Conservation (phyloP, 768 basidiomycete species). For the Suillus occidentalis region DNA sequence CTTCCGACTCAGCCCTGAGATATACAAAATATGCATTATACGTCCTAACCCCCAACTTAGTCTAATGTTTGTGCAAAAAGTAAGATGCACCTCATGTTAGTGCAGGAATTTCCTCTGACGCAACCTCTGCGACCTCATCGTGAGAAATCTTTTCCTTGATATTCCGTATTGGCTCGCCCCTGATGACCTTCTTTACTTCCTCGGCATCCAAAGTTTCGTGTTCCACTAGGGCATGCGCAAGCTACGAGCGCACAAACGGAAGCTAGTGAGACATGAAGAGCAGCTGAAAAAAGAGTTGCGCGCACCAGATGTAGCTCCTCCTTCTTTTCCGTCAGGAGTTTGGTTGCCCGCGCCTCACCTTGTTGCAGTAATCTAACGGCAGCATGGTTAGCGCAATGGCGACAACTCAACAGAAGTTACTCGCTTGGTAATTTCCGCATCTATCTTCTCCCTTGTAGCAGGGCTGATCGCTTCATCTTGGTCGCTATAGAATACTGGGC, state of each 20-base stretch:
- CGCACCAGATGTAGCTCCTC: constrained; percentile 75
- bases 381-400: neutral
- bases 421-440: constrained; percentile 81
- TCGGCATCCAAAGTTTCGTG: constrained; percentile 89
- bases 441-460: constrained; percentile 79
- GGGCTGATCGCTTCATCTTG: constrained; percentile 71
- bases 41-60: constrained; percentile 12
- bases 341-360: constrained; percentile 65
- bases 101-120: constrained; percentile 10
- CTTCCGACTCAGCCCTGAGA: constrained; percentile 4
- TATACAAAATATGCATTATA: constrained; percentile 15
- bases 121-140: constrained; percentile 29
- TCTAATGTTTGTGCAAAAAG: constrained; percentile 9
- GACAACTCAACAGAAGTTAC: constrained; percentile 27
- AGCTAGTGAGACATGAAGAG: neutral
- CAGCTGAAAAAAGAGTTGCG: constrained; percentile 9
- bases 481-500: constrained; percentile 81
- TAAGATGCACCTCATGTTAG: constrained; percentile 13
- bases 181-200: constrained; percentile 85
- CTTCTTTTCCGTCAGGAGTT: constrained; percentile 62
- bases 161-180: constrained; percentile 75
- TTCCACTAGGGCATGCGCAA: constrained; percentile 90
- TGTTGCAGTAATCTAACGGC: constrained; percentile 58
- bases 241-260: constrained; percentile 40
- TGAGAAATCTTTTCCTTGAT: constrained; percentile 66